Conservation (phyloP, 306 rosid species). For the Vigna nakashimae region DNA sequence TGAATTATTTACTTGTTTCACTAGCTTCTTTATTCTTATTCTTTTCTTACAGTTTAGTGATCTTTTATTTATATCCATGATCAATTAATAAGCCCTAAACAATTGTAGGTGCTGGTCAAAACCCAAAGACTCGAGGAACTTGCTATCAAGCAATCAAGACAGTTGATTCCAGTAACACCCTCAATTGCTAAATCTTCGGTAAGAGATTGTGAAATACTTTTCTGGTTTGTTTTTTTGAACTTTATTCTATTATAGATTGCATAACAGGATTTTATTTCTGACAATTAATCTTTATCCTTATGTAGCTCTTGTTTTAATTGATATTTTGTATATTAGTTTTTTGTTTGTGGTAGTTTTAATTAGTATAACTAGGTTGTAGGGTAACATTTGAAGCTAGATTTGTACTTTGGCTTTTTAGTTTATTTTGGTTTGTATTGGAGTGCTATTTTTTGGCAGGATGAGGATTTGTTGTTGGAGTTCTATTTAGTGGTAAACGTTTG, state of each 20-base stretch:
- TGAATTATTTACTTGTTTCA: constrained; percentile 39
- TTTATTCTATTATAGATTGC: constrained; percentile 31
- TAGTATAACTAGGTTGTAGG: constrained; percentile 16
- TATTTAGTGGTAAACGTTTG: background rate
- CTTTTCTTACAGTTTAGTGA: constrained; percentile 20
- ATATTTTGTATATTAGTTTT: constrained; percentile 4
- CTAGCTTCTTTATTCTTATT: constrained; percentile 26
- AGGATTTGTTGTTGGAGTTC: background rate
- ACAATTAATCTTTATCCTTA: constrained; percentile 5
- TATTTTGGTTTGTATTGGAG: background rate
- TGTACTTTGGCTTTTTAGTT: background rate
- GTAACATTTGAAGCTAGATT: constrained; percentile 9
- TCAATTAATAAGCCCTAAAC: constrained; percentile 28
- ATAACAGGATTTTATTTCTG: constrained; percentile 25
- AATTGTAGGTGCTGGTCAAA: constrained; percentile 68
- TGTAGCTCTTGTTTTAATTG: background rate
- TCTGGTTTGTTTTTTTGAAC: constrained; percentile 15
- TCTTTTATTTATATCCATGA: constrained; percentile 21
- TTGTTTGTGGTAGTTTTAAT: constrained; percentile 26
- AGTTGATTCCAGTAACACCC: constrained; percentile 91
- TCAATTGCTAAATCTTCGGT: constrained; percentile 86
- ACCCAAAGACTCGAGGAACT: constrained; percentile 95
- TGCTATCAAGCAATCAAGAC: constrained; percentile 95
- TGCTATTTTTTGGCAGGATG: constrained; percentile 16
- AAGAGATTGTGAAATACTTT: constrained; percentile 37